Conservation (phyloP, 352 stramenopile species). For the Thraustochytrium striatum region DNA sequence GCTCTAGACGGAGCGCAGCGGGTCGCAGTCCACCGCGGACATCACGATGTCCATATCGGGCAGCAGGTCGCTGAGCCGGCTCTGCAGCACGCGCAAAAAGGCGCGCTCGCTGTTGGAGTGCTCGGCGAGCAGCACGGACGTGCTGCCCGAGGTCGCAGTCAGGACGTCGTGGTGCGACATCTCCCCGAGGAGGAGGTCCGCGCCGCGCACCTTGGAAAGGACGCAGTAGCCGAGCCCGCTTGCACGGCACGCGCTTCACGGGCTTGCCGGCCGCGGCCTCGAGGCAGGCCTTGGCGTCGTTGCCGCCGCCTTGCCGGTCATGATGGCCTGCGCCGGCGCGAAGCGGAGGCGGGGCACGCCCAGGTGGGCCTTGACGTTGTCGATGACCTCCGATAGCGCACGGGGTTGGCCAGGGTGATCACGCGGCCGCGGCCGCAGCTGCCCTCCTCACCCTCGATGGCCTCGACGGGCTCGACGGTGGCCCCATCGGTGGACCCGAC, state of each 20-base stretch:
- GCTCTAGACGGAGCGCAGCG: no score
- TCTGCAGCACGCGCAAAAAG: constrained; percentile 42
- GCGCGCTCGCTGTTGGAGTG: constrained; percentile 55
- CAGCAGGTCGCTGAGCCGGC: no score
- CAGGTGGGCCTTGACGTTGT: constrained; percentile 49
- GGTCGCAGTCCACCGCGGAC: no score
- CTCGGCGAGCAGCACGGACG: constrained; percentile 51
- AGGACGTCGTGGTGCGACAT: constrained; percentile 52
- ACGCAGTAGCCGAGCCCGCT: constrained; percentile 49
- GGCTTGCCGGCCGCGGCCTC: background rate
- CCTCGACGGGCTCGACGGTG: background rate
- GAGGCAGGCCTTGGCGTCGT: background rate
- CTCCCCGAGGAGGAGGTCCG: constrained; percentile 52
- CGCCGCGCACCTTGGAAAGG: constrained; percentile 4
- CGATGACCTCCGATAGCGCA: background rate
- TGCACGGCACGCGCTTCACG: constrained; percentile 41
- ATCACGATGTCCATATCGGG: no score
- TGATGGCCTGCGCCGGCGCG: constrained; percentile 3
- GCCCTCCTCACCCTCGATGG: constrained; percentile 22
- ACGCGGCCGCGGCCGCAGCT: constrained; percentile 14
- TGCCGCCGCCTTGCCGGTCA: no score
- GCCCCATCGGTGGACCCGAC: no score
- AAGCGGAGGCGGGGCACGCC: constrained; percentile 36
- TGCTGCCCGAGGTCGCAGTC: constrained; percentile 6
- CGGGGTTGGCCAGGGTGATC: background rate